Evolutionary conservation across 345 rosid genomes (phyloP), one percentile per base, ranked within the genome.

Genomic region (Microcos paniculata): DNA sequence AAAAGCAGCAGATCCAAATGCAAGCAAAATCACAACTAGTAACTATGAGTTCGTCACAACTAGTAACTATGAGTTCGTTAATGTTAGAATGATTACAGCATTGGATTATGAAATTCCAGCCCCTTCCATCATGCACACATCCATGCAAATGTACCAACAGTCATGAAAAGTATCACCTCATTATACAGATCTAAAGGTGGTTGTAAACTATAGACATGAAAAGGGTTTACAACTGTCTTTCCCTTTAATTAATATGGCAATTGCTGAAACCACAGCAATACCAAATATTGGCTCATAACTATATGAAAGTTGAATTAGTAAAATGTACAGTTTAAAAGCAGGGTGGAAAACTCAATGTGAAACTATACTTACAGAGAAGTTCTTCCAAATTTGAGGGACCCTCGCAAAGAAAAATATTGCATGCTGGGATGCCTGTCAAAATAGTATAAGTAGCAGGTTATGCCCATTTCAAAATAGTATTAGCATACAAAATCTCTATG

Each of bases 301-400:
- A 28, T 9, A 24, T 52, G 40, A 48, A 56, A 71, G 8, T 33
- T 16, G 48, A 63, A 26, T 35, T n/a, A 31, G 46, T 55, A 74
- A 69, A 69, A 30, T 30, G 16, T 51, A 63, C 21, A 46, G 28
- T 28, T 48, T 48, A 62, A 33, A 3, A 62, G 19, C 19, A 30
- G 26, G 31, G 46, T 19, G 14, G 7, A 43, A 46, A 30, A 14
- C 26, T 15, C 23, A 64, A 18, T 9, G 9, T 18, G 38, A 35
- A 26, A 14, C 38, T 52, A 35, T 42, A 55, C 72, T 75, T 66
- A 75, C 78, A 23, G 49, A 35, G 81, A 90, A 89, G 85, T 93
- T 93, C 82, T 84, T 78, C 99, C 92, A 93, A 82, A 96, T 96
- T 77, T 92, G 99, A 26, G 99, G 99, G 56, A 96, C 90, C 86